Conservation (phyloP, 352 stramenopile genomes). For the Phytophthora sp. region DNA sequence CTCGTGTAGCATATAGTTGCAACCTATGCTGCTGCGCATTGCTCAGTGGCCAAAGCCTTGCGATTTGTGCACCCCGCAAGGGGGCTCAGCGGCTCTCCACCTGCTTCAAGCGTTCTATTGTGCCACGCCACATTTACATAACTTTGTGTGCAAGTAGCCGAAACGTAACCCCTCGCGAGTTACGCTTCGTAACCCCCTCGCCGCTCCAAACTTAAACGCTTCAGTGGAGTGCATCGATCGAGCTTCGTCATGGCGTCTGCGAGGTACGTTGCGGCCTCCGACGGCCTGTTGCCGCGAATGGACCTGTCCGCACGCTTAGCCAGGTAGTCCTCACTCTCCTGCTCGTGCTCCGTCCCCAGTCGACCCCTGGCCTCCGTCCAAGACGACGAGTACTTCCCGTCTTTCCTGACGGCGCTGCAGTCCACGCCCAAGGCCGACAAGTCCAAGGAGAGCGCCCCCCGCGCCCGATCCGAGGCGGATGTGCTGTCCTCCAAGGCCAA, state of each 20-base stretch:
- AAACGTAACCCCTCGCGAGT: too few species aligned
- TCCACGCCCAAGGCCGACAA: constrained; percentile 58
- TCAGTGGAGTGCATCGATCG: constrained; percentile 13
- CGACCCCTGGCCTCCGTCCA: constrained; percentile 33
- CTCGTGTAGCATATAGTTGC: too few species aligned
- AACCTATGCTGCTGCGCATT: too few species aligned
- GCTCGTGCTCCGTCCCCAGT: neutral
- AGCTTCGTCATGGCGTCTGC: constrained; percentile 20
- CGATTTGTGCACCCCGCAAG: too few species aligned
- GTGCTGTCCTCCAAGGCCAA: constrained; percentile 34
- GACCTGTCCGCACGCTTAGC: neutral
- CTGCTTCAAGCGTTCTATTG: too few species aligned
- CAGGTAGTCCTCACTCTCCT: constrained; percentile 1
- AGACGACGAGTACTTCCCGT: constrained; percentile 83
- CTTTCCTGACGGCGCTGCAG: constrained; percentile 64
- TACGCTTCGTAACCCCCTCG: too few species aligned
- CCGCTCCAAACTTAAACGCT: constrained; percentile 7
- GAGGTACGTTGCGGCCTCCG: constrained; percentile 11
- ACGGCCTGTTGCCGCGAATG: too few species aligned
- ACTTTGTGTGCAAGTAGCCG: too few species aligned
- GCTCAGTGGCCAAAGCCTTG: too few species aligned
- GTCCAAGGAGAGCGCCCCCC: constrained; percentile 56
- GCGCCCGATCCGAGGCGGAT: constrained; percentile 28
- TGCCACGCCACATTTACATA: neutral
- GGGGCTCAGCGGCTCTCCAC: too few species aligned